phyloP scores from a whole-genome alignment of 2,329 filamentous ascomycete species.

The Alternaria viburni region DNA sequence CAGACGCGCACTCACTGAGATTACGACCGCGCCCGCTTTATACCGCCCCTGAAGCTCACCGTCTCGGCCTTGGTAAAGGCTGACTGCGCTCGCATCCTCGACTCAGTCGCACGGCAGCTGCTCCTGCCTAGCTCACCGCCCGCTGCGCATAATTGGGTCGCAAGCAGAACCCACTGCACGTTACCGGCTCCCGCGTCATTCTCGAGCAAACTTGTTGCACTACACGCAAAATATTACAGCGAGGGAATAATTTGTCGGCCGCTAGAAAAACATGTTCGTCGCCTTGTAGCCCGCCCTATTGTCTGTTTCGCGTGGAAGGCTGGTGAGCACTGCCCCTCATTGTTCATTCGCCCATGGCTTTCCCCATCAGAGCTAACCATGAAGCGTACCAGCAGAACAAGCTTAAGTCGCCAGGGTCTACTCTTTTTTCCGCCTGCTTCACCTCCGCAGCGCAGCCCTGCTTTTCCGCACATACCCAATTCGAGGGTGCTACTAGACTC shows the following conservation, averaged over 20 bases:
- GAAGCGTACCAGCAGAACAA: slow-evolving; percentile 37
- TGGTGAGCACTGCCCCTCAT: slow-evolving; percentile 35
- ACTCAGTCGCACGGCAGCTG: slow-evolving; percentile 35
- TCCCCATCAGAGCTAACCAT: slow-evolving; percentile 42
- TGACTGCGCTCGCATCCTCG: slow-evolving; percentile 18
- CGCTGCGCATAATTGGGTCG: slow-evolving; percentile 23
- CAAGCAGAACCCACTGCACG: slow-evolving; percentile 26
- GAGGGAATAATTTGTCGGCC: slow-evolving; percentile 14
- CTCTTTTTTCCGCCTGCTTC: slow-evolving; percentile 15
- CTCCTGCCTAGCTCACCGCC: slow-evolving; percentile 18
- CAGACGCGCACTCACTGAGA: slow-evolving; percentile 24
- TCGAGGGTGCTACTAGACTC: slow-evolving; percentile 9
- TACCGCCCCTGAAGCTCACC: slow-evolving; percentile 11
- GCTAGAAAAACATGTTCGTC: slow-evolving; percentile 28
- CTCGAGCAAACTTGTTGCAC: slow-evolving; percentile 41
- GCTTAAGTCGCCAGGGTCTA: slow-evolving; percentile 33
- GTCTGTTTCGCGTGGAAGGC: slow-evolving; percentile 29
- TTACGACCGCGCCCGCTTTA: slow-evolving; percentile 13
- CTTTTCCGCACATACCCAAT: slow-evolving; percentile 4
- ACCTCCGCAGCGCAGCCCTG: slow-evolving; percentile 13
- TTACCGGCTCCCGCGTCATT: slow-evolving; percentile 39
- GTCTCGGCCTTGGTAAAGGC: slow-evolving; percentile 11
- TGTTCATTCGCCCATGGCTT: slow-evolving; percentile 28
- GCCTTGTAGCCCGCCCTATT: slow-evolving; percentile 39
- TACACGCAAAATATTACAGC: slow-evolving; percentile 27